A percentile compares a stretch with the other conserved stretches of the same genome.
Evolutionary conservation across 2,329 filamentous ascomycete genomes (phyloP).

Genomic region (Hymenoscyphus infarciens): DNA sequence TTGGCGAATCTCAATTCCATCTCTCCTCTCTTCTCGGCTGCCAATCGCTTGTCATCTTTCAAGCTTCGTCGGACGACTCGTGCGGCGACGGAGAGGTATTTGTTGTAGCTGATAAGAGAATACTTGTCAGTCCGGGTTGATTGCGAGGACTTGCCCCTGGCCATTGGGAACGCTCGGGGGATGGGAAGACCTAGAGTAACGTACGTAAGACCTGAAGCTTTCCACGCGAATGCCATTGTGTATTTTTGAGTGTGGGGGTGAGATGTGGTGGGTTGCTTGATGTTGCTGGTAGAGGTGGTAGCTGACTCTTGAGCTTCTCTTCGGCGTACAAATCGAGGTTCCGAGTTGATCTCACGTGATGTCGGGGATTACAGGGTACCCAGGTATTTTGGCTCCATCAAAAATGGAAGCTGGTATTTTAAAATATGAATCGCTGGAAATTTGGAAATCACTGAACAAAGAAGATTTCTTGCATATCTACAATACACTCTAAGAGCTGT

Average conservation of each 20-base stretch:
- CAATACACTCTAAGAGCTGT: conserved; percentile 37
- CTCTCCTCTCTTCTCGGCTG: conserved; percentile 84
- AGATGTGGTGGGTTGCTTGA: conserved; percentile 19
- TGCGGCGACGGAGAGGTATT: conserved; percentile 93
- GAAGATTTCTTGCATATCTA: conserved; percentile 34
- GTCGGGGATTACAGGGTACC: not conserved
- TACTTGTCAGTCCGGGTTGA: conserved; percentile 32
- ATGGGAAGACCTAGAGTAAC: conserved; percentile 15
- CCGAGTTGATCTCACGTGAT: not conserved
- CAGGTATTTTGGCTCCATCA: not conserved
- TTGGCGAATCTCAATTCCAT: conserved; percentile 87
- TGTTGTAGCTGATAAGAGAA: conserved; percentile 87
- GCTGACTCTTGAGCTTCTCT: not conserved
- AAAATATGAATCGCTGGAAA: not conserved
- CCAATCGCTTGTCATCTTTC: conserved; percentile 88
- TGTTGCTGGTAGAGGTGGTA: conserved; percentile 12
- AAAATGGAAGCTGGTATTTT: not conserved
- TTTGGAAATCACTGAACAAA: conserved; percentile 11
- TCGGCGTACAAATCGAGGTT: conserved; percentile 8
- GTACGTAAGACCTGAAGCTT: conserved; percentile 81
- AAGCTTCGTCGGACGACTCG: conserved; percentile 93
- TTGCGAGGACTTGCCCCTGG: not conserved
- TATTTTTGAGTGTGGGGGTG: conserved; percentile 26
- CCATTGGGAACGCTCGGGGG: conserved; percentile 2
- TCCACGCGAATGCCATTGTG: conserved; percentile 93